Base-by-base conservation (phyloP, 306 rosid species). In the Trichosanthes truncata region DNA sequence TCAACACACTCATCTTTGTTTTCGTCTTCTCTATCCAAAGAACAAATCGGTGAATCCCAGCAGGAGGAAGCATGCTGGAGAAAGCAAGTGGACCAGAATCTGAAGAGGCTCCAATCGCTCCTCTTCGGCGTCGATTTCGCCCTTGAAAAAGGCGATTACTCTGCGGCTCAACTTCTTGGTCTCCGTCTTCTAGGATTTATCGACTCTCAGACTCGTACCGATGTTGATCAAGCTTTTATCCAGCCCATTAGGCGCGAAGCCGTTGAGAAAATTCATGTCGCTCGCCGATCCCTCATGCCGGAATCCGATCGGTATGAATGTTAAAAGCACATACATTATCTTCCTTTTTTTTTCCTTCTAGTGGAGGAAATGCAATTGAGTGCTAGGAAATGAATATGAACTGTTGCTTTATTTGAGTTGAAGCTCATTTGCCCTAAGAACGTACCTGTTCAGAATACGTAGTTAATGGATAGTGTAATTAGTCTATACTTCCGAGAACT, bases 151-250 rank as follows among this genome's bases (percentile, higher is more conserved):
- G 35, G 78, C 23, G 96, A 95, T 53, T 91, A 83, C 86, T 81
- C 92, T 7, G 74, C 93, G 0, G 90, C 97, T 46, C 89, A 88
- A 55, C 55, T 91, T 20, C 85, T 95, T 49, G 84, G 91, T 9
- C 97, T 93, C 71, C 91, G 96, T 53, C 99, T 95, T 60, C 74
- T 95, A 29, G 97, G 96, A 69, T 95, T 95, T 85, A 91, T 95
- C 53, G 91, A 93, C 57, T 89, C 97, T 0, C 90, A 79, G 1
- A 80, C 86, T 31, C 80, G 78, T 46, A 87, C 93, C 35, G 85
- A 87, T 9, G 79, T 77, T 41, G 97, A 93, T 56, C 80, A 85
- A 75, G 87, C 94, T 78, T 91, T 84, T 79, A n/a, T 91, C 49
- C 89, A 45, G 41, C 96, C 95, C 10, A 91, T 88, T 46, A 95